These are phyloP conservation scores for Mycena belliarum DNA, from an alignment of 768 basidiomycete genomes.

Conservation along the genomic window DNA sequence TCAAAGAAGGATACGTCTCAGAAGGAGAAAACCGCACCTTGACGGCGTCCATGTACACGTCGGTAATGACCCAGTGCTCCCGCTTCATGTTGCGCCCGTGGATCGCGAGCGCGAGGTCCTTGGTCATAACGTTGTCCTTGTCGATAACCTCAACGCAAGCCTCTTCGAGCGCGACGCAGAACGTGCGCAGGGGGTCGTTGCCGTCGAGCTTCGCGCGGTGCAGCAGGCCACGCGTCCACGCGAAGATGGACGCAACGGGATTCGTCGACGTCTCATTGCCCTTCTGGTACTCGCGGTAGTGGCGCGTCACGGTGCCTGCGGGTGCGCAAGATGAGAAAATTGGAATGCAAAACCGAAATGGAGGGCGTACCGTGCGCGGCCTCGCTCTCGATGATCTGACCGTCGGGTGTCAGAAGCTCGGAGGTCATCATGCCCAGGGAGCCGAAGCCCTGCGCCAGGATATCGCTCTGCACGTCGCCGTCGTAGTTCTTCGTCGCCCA, in stretches of 20 bases:
- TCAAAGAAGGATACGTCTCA: not conserved
- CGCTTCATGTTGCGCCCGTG: slow-evolving; percentile 89
- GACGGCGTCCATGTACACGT: slow-evolving; percentile 91
- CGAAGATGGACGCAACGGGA: slow-evolving; percentile 97
- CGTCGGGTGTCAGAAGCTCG: slow-evolving; percentile 94
- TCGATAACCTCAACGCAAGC: slow-evolving; percentile 93
- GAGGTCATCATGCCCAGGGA: slow-evolving; percentile 98
- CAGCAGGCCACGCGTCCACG: slow-evolving; percentile 94
- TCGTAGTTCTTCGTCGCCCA: slow-evolving; percentile 82
- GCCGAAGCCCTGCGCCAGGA: slow-evolving; percentile 97
- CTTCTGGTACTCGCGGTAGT: slow-evolving; percentile 97
- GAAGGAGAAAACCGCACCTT: slow-evolving; percentile 54
- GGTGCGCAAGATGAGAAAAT: not conserved
- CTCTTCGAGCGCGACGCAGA: slow-evolving; percentile 79
- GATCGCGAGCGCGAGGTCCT: slow-evolving; percentile 93
- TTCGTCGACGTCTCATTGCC: slow-evolving; percentile 98
- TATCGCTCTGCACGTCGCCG: slow-evolving; percentile 87
- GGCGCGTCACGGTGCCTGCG: slow-evolving; percentile 80
- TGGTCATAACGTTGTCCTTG: slow-evolving; percentile 90
- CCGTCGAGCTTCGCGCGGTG: slow-evolving; percentile 92
- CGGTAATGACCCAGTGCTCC: slow-evolving; percentile 96
- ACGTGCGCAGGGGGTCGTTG: slow-evolving; percentile 71
- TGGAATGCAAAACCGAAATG: no score
- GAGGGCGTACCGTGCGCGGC: slow-evolving; percentile 72
- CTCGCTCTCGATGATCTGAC: slow-evolving; percentile 89